phyloP scores from a whole-genome alignment of 148 eudicot species.

The Cornus kousa region DNA sequence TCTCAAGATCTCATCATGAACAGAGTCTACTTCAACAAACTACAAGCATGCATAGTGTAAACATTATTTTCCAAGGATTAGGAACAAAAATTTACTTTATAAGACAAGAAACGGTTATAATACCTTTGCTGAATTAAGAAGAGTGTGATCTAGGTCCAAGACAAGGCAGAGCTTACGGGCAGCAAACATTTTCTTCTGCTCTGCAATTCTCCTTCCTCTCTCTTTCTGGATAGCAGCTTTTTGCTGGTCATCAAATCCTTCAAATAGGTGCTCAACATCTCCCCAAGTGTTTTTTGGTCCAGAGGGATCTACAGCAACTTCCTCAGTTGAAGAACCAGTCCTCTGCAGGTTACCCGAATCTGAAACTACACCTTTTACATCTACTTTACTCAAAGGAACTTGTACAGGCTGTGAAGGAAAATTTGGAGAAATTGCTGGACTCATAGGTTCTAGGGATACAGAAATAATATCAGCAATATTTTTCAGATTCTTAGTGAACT shows the following conservation, averaged over 20 bases:
- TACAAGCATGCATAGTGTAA: conserved; percentile 20
- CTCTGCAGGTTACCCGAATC: conserved; percentile 30
- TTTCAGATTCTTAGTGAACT: conserved; percentile 67
- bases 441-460: conserved; percentile 43
- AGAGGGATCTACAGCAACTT: conserved; percentile 42
- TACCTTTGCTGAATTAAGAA: conserved; percentile 97
- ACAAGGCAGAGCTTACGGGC: conserved; percentile 86
- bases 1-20: conserved; percentile 87
- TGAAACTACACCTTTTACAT: conserved; percentile 21
- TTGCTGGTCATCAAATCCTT: conserved; percentile 81
- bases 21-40: conserved; percentile 85
- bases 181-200: conserved; percentile 91
- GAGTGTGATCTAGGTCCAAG: conserved; percentile 97
- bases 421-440: conserved; percentile 36
- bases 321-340: conserved; percentile 46
- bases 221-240: conserved; percentile 87
- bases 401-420: conserved; percentile 37
- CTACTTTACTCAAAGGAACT: conserved; percentile 26
- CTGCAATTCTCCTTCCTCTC: conserved; percentile 82
- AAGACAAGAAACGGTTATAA: conserved; percentile 8
- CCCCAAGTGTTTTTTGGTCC: conserved; percentile 66
- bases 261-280: conserved; percentile 87
- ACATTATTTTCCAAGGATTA: background rate
- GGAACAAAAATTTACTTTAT: background rate
- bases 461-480: conserved; percentile 70